These are phyloP conservation scores for Ascodesmis nigricans DNA, from an alignment of 495 filamentous ascomycete species.

Conservation along the genomic window DNA sequence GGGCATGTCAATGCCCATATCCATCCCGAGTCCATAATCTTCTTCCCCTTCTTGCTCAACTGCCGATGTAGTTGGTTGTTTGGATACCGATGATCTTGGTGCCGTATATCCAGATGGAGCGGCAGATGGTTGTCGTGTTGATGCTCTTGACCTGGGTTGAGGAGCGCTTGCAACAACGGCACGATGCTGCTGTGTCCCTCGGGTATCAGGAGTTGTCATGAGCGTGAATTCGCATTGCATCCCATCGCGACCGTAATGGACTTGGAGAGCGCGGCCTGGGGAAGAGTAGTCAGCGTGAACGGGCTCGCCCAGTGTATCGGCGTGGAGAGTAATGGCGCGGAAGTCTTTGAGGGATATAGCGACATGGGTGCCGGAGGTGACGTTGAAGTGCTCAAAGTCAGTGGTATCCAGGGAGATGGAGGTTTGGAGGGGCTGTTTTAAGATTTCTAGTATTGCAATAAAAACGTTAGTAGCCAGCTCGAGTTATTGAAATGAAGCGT, in stretches of 20 bases:
- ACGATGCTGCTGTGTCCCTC: too few relatives aligned
- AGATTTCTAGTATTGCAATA: constrained; percentile 36
- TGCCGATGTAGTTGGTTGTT: too few relatives aligned
- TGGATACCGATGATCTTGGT: too few relatives aligned
- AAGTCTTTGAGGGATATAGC: constrained; percentile 89
- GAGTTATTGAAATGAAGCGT: neutral
- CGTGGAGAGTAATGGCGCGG: constrained; percentile 69
- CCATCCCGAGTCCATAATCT: too few relatives aligned
- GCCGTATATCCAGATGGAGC: too few relatives aligned
- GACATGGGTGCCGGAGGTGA: constrained; percentile 57
- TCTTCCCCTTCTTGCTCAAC: too few relatives aligned
- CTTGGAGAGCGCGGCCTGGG: constrained; percentile 62
- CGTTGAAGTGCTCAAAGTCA: constrained; percentile 66
- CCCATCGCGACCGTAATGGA: constrained; percentile 53
- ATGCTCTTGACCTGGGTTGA: too few relatives aligned
- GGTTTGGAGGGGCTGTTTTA: constrained; percentile 87
- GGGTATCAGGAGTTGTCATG: constrained; percentile 86
- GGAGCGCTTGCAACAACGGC: too few relatives aligned
- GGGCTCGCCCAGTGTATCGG: constrained; percentile 46
- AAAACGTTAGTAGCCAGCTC: neutral
- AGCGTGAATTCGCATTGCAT: constrained; percentile 70
- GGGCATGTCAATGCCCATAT: too few relatives aligned
- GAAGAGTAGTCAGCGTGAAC: constrained; percentile 59
- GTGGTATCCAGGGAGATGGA: constrained; percentile 65
- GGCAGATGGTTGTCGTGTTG: too few relatives aligned